Base-by-base conservation (phyloP, 495 filamentous ascomycete species). In the Cenococcum geophilum region DNA sequence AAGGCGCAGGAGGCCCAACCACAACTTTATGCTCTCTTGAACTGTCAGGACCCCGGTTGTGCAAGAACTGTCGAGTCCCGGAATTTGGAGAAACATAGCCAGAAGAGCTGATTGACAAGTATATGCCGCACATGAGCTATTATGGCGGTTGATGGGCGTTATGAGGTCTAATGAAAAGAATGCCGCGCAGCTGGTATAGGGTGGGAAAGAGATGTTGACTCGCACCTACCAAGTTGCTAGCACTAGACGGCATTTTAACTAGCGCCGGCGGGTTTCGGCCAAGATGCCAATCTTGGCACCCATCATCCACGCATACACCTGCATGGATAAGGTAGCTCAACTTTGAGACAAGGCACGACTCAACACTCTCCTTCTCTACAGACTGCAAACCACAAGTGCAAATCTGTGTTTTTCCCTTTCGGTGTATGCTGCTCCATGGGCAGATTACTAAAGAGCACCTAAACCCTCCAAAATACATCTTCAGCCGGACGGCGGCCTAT, bases 121-220 rank as follows among this genome's bases (percentile, higher is more conserved):
- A 86, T 36, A 87, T 87, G 63, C 84, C 84, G 68, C 84, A 87
- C 84, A 87, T 87, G 49, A 25, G 49, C 49, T 23, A 51, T 37
- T 52, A 37, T 22, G 14, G 54, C 8, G 36, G 43, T 55, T 16
- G 32, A 20, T 16, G 16, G 18, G 14, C 25, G 20, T n/a, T 1
- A 40, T 35, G 25, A 4, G 52, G 22, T 36, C 21, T 36, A 9
- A 27, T 3, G 52, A 4, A 22, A 35, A 21, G 6, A 34, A 5
- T n/a, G 14, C 21, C 18, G 32, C 43, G 53, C 5, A 12, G 54
- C 20, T 58, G 60, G 27, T 32, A 6, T 32, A 32, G 27, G 27
- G 27, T 32, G 27, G 27, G 3, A 32, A 32, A 32, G 27, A 32
- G 6, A 32, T 3, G 27, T 32, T 32, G 27, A 32, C 27, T 32